phyloP scores from a whole-genome alignment of 768 basidiomycete genomes.

The Suillus ampliporus region DNA sequence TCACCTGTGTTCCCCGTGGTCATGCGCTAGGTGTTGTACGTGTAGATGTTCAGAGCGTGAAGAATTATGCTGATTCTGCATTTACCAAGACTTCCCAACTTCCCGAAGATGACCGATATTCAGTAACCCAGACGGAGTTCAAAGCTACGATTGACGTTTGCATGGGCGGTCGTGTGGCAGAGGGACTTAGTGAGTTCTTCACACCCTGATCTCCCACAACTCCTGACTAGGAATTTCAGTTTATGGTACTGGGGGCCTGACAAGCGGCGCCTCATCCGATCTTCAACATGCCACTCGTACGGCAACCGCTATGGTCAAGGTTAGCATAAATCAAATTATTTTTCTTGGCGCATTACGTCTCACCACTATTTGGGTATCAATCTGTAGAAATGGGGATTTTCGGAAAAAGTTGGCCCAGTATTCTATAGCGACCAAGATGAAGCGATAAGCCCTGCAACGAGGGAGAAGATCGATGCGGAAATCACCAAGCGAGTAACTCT shows the following conservation, averaged over 20 bases:
- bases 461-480: slow-evolving; percentile 88
- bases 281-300: slow-evolving; percentile 79
- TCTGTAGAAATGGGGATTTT: slow-evolving; percentile 76
- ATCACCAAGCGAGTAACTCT: slow-evolving; percentile 66
- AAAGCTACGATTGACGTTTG: slow-evolving; percentile 86
- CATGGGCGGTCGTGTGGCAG: slow-evolving; percentile 95
- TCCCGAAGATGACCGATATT: slow-evolving; percentile 78
- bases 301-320: slow-evolving; percentile 90
- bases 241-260: slow-evolving; percentile 86
- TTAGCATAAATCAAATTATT: slow-evolving; percentile 39
- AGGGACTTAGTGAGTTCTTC: slow-evolving; percentile 73
- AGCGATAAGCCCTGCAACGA: slow-evolving; percentile 73
- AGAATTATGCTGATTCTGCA: slow-evolving; percentile 18
- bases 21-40: slow-evolving; percentile 88
- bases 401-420: slow-evolving; percentile 80
- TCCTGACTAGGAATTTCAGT: slow-evolving; percentile 50
- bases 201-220: slow-evolving; percentile 9
- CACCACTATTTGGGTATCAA: slow-evolving; percentile 7
- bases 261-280: slow-evolving; percentile 92
- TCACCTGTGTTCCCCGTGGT: slow-evolving; percentile 96
- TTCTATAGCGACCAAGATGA: slow-evolving; percentile 77
- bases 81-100: slow-evolving; percentile 69
- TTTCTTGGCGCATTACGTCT: slow-evolving; percentile 12
- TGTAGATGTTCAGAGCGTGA: slow-evolving; percentile 19
- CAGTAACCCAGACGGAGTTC: slow-evolving; percentile 75